Evolutionary conservation across 495 filamentous ascomycete genomes (phyloP), one percentile per base, ranked within the genome.

Genomic region (Talaromyces adpressus): DNA sequence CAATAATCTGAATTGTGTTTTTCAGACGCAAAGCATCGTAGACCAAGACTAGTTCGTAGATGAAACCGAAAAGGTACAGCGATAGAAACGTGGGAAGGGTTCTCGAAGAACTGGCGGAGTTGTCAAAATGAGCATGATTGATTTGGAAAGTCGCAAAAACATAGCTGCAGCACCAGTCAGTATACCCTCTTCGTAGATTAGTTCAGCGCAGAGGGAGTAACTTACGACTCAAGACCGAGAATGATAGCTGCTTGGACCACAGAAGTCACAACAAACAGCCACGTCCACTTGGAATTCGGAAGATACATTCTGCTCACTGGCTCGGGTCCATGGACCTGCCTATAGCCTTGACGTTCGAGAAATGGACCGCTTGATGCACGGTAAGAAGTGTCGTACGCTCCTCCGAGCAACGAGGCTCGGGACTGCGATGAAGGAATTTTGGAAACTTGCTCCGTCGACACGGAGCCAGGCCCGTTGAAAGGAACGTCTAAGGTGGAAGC

Each of bases 1-100:
- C 95, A 68, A 98, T 98, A 71, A 98, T 82, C 74, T 98, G 94
- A 83, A 98, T 98, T 14, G 94, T 98, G 77, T 98, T 98, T 78
- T 97, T 97, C 70, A 93, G 77, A 56, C 92, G 87, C 63, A 98
- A 79, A 3, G 95, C 93, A 82, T 98, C 94, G 77, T 91, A 97
- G 14, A 94, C 88, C 25, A 98, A 79, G 34, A 94, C 73, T 5
- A 98, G 72, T 68, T 97, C 87, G 76, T 98, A 98, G 61, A 98
- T 70, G 75, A 95, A 96, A 59, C 91, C 94, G 74, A 98, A 96
- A 71, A 97, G 95, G 76, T 97, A 95, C n/a, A 98, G 83, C 11
- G 93, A 88, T 25, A 98, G 81, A 75, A 97, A 97, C 14, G 91
- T 96, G 25, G 91, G 88, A 58, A 94, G 91, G 0, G 89, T 90